Evolutionary conservation across 2,329 filamentous ascomycete species (phyloP).

Genomic region (Aaosphaeria pasadenensis): DNA sequence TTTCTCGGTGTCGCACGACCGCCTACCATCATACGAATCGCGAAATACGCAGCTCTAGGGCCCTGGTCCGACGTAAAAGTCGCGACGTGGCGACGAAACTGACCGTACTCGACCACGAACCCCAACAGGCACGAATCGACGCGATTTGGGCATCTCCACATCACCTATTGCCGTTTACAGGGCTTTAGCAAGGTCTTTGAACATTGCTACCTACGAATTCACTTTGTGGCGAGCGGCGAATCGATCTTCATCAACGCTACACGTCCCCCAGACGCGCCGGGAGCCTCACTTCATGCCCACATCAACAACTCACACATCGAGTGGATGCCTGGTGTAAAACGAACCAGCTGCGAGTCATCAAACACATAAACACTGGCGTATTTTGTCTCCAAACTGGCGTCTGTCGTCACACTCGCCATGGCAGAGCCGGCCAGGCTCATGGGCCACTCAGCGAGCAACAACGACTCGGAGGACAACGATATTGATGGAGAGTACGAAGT

Average conservation of each 20-base stretch:
- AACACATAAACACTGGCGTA: constrained; percentile 32
- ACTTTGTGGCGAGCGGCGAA: constrained; percentile 2
- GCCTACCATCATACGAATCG: constrained; percentile 28
- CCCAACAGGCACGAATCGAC: no score
- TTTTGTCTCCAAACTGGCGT: constrained; percentile 37
- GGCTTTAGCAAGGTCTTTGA: no score
- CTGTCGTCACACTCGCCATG: constrained; percentile 41
- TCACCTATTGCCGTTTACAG: no score
- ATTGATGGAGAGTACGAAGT: constrained; percentile 40
- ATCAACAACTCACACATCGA: constrained; percentile 15
- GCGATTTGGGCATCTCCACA: no score
- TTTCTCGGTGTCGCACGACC: constrained; percentile 32
- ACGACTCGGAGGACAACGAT: constrained; percentile 33
- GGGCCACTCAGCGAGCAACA: constrained; percentile 30
- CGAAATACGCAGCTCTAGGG: constrained; percentile 20
- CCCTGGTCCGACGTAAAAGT: constrained; percentile 17
- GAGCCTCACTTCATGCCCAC: constrained; percentile 22
- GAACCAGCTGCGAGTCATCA: constrained; percentile 6
- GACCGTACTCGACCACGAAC: no score
- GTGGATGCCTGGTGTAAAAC: constrained; percentile 23
- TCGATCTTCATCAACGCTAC: constrained; percentile 18
- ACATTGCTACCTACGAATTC: constrained; percentile 2
- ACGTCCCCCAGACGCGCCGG: constrained; percentile 25
- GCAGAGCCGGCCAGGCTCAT: constrained; percentile 39
- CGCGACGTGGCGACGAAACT: constrained; percentile 14